Conservation (phyloP, 2,329 filamentous ascomycete genomes). For the Fulvia fulva region DNA sequence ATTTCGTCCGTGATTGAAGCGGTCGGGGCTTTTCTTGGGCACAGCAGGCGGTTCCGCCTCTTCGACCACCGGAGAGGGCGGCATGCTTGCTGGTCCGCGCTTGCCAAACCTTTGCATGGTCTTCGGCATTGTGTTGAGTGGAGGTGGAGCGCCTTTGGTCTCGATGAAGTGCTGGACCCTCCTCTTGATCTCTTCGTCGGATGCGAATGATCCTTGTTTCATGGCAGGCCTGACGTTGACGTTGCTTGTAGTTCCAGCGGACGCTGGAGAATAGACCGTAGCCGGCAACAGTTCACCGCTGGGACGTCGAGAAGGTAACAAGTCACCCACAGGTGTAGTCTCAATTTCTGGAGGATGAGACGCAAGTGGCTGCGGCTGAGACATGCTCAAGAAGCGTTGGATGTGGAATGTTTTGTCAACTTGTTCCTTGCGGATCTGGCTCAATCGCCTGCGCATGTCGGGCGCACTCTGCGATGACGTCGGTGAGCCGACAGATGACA, state of each 20-base stretch:
- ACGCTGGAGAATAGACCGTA: slow-evolving; percentile 16
- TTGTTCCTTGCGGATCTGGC: slow-evolving; percentile 27
- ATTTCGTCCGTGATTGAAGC: slow-evolving; percentile 10
- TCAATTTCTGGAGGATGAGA: slow-evolving; percentile 15
- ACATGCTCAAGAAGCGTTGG: slow-evolving; percentile 27
- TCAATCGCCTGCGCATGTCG: slow-evolving; percentile 23
- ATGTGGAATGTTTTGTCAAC: slow-evolving; percentile 29
- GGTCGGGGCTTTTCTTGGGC: slow-evolving; percentile 20
- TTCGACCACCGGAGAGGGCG: slow-evolving; percentile 19
- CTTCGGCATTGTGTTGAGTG: slow-evolving; percentile 16
- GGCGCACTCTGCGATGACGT: slow-evolving; percentile 7
- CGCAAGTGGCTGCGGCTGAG: slow-evolving; percentile 16
- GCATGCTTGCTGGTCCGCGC: slow-evolving; percentile 12
- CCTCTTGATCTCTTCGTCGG: slow-evolving; percentile 10
- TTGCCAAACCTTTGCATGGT: slow-evolving; percentile 16
- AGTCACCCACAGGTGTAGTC: background rate
- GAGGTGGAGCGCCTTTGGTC: slow-evolving; percentile 21
- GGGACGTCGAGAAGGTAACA: slow-evolving; percentile 1
- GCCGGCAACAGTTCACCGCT: slow-evolving; percentile 19
- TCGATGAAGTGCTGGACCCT: slow-evolving; percentile 22
- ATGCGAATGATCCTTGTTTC: background rate
- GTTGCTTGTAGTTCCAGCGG: slow-evolving; percentile 1
- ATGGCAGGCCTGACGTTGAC: slow-evolving; percentile 5
- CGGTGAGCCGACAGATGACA: slow-evolving; percentile 4
- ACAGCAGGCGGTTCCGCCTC: slow-evolving; percentile 13